Conservation (phyloP, 164 flowering plant species). For the Macadamia integrifolia region DNA sequence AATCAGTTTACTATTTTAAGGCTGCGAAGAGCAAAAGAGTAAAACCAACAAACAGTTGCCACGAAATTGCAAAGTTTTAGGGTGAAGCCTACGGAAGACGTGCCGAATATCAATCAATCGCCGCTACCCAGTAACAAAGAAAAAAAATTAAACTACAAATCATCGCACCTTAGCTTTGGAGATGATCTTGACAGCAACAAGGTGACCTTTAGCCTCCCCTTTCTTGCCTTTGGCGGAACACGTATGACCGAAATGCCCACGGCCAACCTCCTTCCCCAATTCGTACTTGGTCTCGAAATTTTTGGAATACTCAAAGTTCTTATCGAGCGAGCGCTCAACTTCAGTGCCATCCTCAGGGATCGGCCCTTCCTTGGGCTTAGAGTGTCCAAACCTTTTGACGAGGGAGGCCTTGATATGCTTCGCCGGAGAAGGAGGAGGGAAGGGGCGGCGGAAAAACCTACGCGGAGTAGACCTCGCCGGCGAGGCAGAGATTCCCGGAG, state of each 20-base stretch:
- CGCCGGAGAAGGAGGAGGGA: slow-evolving; percentile 73
- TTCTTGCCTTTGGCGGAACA: slow-evolving; percentile 72
- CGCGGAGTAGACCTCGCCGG: slow-evolving; percentile 45
- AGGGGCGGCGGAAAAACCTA: slow-evolving; percentile 46
- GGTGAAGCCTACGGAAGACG: neutral
- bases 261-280: slow-evolving; percentile 84
- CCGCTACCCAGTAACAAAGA: neutral
- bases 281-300: slow-evolving; percentile 88
- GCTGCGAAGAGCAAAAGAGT: too few species aligned
- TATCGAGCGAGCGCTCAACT: slow-evolving; percentile 55
- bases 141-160: slow-evolving; percentile 4
- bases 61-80: too few species aligned
- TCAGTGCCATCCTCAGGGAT: slow-evolving; percentile 72
- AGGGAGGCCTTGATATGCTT: slow-evolving; percentile 83
- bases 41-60: too few species aligned
- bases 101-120: neutral
- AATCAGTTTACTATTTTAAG: too few species aligned
- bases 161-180: slow-evolving; percentile 84
- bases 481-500: slow-evolving; percentile 57
- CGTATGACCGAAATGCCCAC: slow-evolving; percentile 99
- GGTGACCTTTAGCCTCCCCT: slow-evolving; percentile 74
- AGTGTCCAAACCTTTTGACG: slow-evolving; percentile 54
- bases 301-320: slow-evolving; percentile 82
- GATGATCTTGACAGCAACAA: slow-evolving; percentile 88
- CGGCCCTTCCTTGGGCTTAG: slow-evolving; percentile 70